These are phyloP conservation scores for Trametes versicolor DNA, from an alignment of 1,284 basidiomycete genomes.

Conservation along the genomic window DNA sequence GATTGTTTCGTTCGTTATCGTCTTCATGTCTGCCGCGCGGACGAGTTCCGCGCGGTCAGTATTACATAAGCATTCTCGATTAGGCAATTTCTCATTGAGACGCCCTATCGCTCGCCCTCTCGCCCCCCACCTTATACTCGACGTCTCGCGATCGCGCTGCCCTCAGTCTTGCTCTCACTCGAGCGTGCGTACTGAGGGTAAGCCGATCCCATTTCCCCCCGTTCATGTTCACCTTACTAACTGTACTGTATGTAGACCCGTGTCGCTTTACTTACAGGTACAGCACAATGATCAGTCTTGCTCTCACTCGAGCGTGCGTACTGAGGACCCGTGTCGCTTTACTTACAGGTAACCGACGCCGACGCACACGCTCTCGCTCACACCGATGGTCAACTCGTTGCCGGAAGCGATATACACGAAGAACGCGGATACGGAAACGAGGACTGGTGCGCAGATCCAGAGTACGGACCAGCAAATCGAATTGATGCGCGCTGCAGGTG, in stretches of 20 bases:
- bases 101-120: neutral
- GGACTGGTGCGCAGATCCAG: constrained; percentile 73
- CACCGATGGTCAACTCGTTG: constrained; percentile 71
- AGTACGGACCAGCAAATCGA: constrained; percentile 69
- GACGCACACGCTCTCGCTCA: too few relatives aligned
- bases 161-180: constrained; percentile 1
- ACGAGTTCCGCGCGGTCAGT: neutral
- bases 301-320: neutral
- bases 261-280: neutral
- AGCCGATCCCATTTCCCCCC: neutral
- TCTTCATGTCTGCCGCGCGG: neutral
- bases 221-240: neutral
- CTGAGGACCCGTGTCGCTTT: too few relatives aligned
- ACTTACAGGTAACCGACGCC: too few relatives aligned
- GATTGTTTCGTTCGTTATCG: neutral
- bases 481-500: constrained; percentile 65
- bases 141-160: neutral
- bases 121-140: neutral
- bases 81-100: neutral
- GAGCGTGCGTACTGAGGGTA: constrained; percentile 1
- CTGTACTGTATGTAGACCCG: constrained; percentile 1
- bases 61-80: neutral
- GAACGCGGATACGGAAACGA: constrained; percentile 78
- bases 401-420: constrained; percentile 68
- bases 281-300: neutral